Evolutionary conservation across 2,329 filamentous ascomycete species (phyloP), one percentile per base, ranked within the genome.

Genomic region (Shiraia sp.): DNA sequence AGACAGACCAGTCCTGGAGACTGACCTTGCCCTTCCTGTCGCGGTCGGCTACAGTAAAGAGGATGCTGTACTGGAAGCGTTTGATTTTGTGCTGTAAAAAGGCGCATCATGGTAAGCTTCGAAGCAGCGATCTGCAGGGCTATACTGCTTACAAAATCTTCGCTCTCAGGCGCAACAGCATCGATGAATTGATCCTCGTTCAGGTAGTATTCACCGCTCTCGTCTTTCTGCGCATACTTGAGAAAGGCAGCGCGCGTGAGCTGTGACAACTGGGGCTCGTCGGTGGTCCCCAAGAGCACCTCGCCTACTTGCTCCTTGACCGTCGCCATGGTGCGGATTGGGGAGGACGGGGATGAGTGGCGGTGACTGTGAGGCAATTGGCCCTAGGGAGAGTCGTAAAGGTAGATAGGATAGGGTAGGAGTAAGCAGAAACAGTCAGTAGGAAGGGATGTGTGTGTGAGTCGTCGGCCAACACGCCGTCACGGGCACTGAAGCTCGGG

Each of bases 1-100:
- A 99, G 52, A 87, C 86, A 32, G 81, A 84, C 90, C 92, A 99
- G 74, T 99, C 93, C 46, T 83, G 77, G 40, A 97, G 75, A 57
- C 76, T 87, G 57, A 99, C 78, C 58, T 81, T 85, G 51, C 91
- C 91, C 31, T 77, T 77, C 55, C 78, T 80, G 53, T 82, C 82
- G 59, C 88, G 83, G 72, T 99, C 93, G 59, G 93, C 93, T 44
- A 99, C 87, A 51, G 79, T 78, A 73, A 99, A 99, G 33, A 99
- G 87, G 63, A 99, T 87, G 37, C 86, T 85, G 73, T 96, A 99
- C 71, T 97, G 93, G 59, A 95, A 88, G 57, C 92, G 86, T 74
- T 90, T 89, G 77, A 99, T 97, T 73, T 99, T 99, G 78, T 96
- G 91, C 92, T 97, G 65, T 55, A 43, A 34, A 42, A 17, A 40